Evolutionary conservation across 768 basidiomycete genomes (phyloP), one percentile per base, ranked within the genome.

Genomic region (Clavulina sp.): DNA sequence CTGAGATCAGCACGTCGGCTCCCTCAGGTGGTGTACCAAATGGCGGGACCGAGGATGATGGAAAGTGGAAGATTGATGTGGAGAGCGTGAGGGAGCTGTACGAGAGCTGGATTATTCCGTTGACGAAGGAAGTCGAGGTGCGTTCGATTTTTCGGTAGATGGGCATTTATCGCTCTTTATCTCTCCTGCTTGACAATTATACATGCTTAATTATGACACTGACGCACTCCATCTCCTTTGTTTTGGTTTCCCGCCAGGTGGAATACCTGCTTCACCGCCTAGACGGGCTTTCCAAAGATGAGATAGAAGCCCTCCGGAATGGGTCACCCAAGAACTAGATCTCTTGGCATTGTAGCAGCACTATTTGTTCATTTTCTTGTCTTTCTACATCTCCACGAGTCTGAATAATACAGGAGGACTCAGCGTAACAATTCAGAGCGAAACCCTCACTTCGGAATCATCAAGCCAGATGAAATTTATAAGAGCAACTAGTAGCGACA

Each of bases 121-220:
- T 99, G 57, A 99, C 95, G 0, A 96, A 93, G 65, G 89, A 95
- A 62, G 87, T 99, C 53, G 95, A 99, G 86, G 93, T 93, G 62
- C 44, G 68, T 59, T 24, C 34, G 48, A 29, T 7, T 30, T 30
- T 46, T 46, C 13, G 13, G 13, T 5, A 52, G 26, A 40, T 16
- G 3, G n/a, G 5, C 19, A 3, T 13, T 23, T 16, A 29, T 31
- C 29, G 9, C 13, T 19, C 31, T 33, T 6, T 7, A 13, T 30
- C n/a, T 41, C 48, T 1, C 13, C 24, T 4, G 21, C 32, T 21
- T 50, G 40, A 54, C 49, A n/a, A n/a, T n/a, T n/a, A 54, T 53
- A 49, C 48, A 44, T 38, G 7, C 24, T n/a, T n/a, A n/a, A n/a
- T n/a, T n/a, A n/a, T n/a, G n/a, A 38, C 19, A 19, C 34, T 38